These are phyloP conservation scores for Trichoderma sp. DNA, from an alignment of 2,329 filamentous ascomycete genomes.

Conservation along the genomic window DNA sequence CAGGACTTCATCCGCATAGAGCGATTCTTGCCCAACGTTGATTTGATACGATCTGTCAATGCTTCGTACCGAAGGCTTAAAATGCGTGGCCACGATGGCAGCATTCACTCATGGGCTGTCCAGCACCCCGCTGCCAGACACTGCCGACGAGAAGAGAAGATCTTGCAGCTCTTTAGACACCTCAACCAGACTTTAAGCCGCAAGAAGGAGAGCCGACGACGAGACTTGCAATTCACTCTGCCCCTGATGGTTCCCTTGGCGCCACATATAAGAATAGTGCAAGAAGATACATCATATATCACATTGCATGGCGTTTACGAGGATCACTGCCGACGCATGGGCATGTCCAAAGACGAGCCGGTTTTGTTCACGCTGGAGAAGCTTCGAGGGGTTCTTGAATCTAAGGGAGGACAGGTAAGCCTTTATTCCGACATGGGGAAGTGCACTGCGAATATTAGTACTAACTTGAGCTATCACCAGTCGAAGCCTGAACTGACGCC, in stretches of 20 bases:
- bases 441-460: neutral
- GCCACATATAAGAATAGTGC: constrained; percentile 90
- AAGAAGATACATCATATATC: constrained; percentile 93
- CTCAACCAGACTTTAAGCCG: constrained; percentile 91
- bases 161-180: constrained; percentile 93
- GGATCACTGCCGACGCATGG: constrained; percentile 87
- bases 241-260: constrained; percentile 95
- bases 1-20: constrained; percentile 98
- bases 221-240: constrained; percentile 94
- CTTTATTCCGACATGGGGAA: neutral
- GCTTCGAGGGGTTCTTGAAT: constrained; percentile 74
- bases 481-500: constrained; percentile 70
- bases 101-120: constrained; percentile 93
- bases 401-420: constrained; percentile 61
- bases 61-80: constrained; percentile 91
- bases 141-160: constrained; percentile 91
- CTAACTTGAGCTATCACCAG: constrained; percentile 46
- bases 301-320: constrained; percentile 95
- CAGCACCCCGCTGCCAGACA: constrained; percentile 93
- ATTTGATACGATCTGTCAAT: constrained; percentile 86
- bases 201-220: constrained; percentile 90
- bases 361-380: constrained; percentile 96
- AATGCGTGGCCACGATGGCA: constrained; percentile 97
- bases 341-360: constrained; percentile 91
- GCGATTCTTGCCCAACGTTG: constrained; percentile 92